A percentile compares a stretch with the other conserved stretches of the same genome.
These are phyloP conservation scores for Pistacia vera DNA, from an alignment of 345 rosid species.

Conservation along the genomic window DNA sequence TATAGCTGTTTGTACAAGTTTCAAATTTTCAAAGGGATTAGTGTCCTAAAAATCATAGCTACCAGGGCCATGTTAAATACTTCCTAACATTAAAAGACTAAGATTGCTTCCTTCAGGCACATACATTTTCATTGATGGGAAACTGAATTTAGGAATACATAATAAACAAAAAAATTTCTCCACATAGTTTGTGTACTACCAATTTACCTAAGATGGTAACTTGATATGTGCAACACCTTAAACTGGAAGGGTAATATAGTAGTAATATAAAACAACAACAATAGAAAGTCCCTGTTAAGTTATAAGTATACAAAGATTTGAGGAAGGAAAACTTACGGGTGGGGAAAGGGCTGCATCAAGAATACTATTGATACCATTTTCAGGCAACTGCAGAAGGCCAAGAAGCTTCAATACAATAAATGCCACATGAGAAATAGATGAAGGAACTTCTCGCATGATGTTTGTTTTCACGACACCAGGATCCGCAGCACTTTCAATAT, in stretches of 20 bases:
- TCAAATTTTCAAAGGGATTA: not conserved
- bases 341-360: slow-evolving; percentile 88
- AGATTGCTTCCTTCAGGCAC: not conserved
- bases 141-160: not conserved
- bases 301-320: not conserved
- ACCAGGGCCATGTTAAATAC: not conserved
- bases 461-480: slow-evolving; percentile 86
- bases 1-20: too few species aligned
- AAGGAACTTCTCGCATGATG: slow-evolving; percentile 90
- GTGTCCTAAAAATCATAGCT: not conserved
- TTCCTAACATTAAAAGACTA: not conserved
- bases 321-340: slow-evolving; percentile 49
- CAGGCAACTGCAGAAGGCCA: slow-evolving; percentile 65
- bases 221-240: not conserved
- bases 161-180: not conserved
- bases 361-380: slow-evolving; percentile 59
- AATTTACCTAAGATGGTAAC: not conserved
- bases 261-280: not conserved
- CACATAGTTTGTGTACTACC: not conserved
- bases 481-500: slow-evolving; percentile 69
- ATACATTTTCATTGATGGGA: not conserved
- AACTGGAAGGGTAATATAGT: not conserved
- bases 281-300: not conserved
- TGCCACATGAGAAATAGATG: slow-evolving; percentile 47
- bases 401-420: slow-evolving; percentile 45